Evolutionary conservation across 2,329 filamentous ascomycete species (phyloP).

Genomic region (Pseudogymnoascus pannorum): DNA sequence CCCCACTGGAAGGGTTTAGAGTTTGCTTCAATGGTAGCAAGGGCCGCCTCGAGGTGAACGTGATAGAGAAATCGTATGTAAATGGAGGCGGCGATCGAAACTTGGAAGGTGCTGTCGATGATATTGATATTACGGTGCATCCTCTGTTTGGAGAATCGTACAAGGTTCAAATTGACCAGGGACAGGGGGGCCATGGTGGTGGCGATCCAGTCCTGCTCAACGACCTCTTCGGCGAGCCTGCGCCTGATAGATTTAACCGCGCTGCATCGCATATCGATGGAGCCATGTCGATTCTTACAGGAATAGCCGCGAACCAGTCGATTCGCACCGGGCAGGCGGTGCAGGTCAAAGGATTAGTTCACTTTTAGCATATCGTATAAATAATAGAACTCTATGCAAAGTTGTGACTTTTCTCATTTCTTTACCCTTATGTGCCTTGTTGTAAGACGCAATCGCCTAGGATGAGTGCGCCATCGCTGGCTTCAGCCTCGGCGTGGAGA

Average conservation of each 20-base stretch:
- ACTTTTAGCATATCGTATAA: constrained; percentile 5
- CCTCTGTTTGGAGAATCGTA: constrained; percentile 50
- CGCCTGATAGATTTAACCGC: constrained; percentile 44
- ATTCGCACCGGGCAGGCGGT: constrained; percentile 51
- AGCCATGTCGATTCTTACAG: constrained; percentile 50
- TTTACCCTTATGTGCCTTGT: not conserved
- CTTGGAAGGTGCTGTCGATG: constrained; percentile 45
- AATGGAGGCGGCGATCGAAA: constrained; percentile 53
- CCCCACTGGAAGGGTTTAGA: constrained; percentile 55
- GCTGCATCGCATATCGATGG: constrained; percentile 54
- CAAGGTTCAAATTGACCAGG: constrained; percentile 45
- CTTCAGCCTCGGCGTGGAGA: not conserved
- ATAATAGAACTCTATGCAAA: not conserved
- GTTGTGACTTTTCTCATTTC: not conserved
- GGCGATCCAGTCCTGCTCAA: constrained; percentile 50
- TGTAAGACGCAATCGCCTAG: no score
- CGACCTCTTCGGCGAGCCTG: constrained; percentile 48
- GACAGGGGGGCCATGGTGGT: constrained; percentile 51
- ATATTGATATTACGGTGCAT: constrained; percentile 41
- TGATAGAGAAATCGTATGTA: constrained; percentile 55
- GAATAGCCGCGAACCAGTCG: constrained; percentile 51
- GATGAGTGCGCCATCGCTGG: not conserved
- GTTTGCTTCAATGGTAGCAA: constrained; percentile 52
- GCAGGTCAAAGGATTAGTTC: constrained; percentile 38
- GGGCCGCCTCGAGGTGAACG: constrained; percentile 52